These are phyloP conservation scores for Aureobasidium pullulans DNA, from an alignment of 2,329 filamentous ascomycete genomes.

Conservation along the genomic window DNA sequence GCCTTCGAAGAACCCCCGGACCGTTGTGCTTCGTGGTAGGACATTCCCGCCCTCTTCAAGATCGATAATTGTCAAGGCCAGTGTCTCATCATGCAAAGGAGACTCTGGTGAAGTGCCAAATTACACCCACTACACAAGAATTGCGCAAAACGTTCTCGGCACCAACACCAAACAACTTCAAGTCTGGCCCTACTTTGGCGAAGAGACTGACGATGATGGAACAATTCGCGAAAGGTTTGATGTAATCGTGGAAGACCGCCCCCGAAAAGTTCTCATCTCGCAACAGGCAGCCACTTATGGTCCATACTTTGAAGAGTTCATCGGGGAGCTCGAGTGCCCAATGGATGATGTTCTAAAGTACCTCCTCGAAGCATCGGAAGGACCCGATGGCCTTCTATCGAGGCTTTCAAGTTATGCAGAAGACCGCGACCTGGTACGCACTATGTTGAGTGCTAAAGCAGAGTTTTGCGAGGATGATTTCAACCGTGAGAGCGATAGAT, in stretches of 20 bases:
- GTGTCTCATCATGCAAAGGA: neutral
- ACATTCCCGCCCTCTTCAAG: neutral
- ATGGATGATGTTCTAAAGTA: conserved; percentile 34
- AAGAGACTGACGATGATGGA: conserved; percentile 24
- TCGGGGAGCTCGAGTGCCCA: conserved; percentile 28
- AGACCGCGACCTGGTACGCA: neutral
- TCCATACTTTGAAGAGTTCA: conserved; percentile 28
- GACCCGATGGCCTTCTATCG: neutral
- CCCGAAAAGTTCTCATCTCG: conserved; percentile 26
- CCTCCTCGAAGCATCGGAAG: conserved; percentile 27
- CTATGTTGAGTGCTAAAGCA: conserved; percentile 16
- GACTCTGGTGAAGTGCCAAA: conserved; percentile 24
- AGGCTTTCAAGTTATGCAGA: neutral
- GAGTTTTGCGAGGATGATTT: conserved; percentile 28
- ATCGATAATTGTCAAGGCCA: neutral
- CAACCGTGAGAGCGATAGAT: conserved; percentile 24
- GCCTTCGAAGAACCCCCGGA: neutral
- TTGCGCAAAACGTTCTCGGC: conserved; percentile 35
- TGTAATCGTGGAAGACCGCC: conserved; percentile 24
- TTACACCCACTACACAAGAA: conserved; percentile 36
- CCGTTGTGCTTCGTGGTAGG: neutral
- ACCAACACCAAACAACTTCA: conserved; percentile 35
- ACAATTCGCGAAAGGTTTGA: conserved; percentile 25
- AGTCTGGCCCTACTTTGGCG: conserved; percentile 34
- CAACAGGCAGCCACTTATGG: conserved; percentile 31